Base-by-base conservation (phyloP, 257 asterid species). In the Solanum bulbocastanum region DNA sequence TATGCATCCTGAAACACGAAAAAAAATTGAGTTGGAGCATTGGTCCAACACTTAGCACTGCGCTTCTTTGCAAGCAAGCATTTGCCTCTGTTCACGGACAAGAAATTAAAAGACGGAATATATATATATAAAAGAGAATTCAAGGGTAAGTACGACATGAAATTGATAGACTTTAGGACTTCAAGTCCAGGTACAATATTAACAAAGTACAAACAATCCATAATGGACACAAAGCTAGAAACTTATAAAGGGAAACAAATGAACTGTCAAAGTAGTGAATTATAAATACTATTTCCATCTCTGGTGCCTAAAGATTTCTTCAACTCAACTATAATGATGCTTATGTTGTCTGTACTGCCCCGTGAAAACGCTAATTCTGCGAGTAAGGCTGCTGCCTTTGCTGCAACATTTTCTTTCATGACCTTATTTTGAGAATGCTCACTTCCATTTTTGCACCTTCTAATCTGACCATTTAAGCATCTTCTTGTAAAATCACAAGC, bases 321-420 rank as follows among this genome's bases (percentile, higher is more conserved):
- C 36, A 94, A 85, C 85, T 90, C 91, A 85, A 93, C 93, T 1
- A 95, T 93, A 2, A 93, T 71, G 0, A 93, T 92, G 60, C 94
- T 95, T 5, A 94, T 91, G 76, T 94, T 94, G 10, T 94, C 95
- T 23, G 40, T 18, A 86, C 94, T 92, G 0, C 96, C 96, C 10
- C 95, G 90, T 30, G 91, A 92, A 85, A 94, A 91, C 0, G 96
- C 96, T n/a, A 94, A 36, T 86, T 94, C 89, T 1, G 90, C 93
- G 72, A 94, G 86, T 42, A 94, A 36, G 1, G 90, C 20, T 0
- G 94, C 91, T 2, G 98, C 96, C 69, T 46, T 87, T 0, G 87
- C 88, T 4, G 90, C 92, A 23, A 86, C 88, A 9, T 88, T 86
- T 3, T 68, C 84, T 4, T 71, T 37, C 12, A 4, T n/a, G 18